Base-by-base conservation (phyloP, 495 filamentous ascomycete genomes). In the Pseudomonodictys pantanalensis region DNA sequence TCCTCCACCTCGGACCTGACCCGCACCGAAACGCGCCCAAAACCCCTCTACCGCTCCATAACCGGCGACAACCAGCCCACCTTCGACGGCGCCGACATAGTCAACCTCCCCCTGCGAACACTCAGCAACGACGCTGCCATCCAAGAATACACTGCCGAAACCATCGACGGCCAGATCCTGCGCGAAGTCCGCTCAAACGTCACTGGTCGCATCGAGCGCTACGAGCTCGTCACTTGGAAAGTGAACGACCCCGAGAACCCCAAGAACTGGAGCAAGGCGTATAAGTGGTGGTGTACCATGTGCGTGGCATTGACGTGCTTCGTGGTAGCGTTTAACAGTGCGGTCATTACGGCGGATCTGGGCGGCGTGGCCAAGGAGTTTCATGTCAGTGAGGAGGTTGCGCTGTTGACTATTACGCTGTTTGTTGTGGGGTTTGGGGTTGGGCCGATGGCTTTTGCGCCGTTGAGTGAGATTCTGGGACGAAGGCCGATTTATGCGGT, bases 341-440 rank as follows among this genome's bases (percentile, higher is more conserved):
- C 81, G 44, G 81, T 88, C 60, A 79, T 87, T 67, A 92, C 89
- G 0, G 78, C 89, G 11, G 87, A 86, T 54, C 71, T 92, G 17
- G 72, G 68, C 20, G 54, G 55, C 82, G 81, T 87, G 1, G 69
- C 76, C 22, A 60, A 81, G 11, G 74, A 79, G 22, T 90, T 91
- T 56, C 41, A 77, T 42, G 81, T 88, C 56, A 83, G 81, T 43
- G 69, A 79, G 6, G 69, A 79, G 7, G 85, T 86, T 10, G 80
- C 83, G 38, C 69, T 90, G n/a, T 69, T 92, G 0, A 78, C 75
- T 35, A 81, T 92, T 39, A 85, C 86, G 0, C 73, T 69, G 0
- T 92, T 92, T 60, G 89, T 91, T 17, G 75, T 92, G 58, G 89
- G 89, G 17, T 91, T 91, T 65, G 88, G 87, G 66, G 71, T 91